A percentile compares a stretch with the other conserved stretches of the same genome.
Conservation (phyloP, 2,329 filamentous ascomycete genomes). For the Xylaria multiplex region DNA sequence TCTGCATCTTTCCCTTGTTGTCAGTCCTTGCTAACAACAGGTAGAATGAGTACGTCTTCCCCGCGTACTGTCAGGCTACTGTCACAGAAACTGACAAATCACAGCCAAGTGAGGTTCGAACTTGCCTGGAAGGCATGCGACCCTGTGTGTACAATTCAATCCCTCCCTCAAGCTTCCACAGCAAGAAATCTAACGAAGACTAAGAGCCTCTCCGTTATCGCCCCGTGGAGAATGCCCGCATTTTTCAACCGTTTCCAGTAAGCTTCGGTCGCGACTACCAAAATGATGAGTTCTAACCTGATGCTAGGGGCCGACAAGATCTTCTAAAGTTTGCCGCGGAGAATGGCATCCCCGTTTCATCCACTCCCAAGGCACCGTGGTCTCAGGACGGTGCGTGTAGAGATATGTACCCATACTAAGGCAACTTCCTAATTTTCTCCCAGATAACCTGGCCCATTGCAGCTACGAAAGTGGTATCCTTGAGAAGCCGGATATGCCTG, state of each 20-base stretch:
- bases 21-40: conserved; percentile 27
- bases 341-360: conserved; percentile 33
- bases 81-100: conserved; percentile 4
- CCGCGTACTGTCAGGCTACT: not conserved
- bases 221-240: conserved; percentile 74
- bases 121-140: conserved; percentile 47
- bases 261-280: conserved; percentile 27
- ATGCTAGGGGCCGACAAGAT: conserved; percentile 68
- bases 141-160: conserved; percentile 52
- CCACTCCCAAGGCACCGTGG: conserved; percentile 34
- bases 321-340: conserved; percentile 67
- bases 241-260: conserved; percentile 75
- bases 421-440: not conserved
- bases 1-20: conserved; percentile 6
- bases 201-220: conserved; percentile 64
- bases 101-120: conserved; percentile 54
- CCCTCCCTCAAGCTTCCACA: conserved; percentile 69
- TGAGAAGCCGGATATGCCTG: conserved; percentile 66
- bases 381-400: conserved; percentile 14
- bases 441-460: conserved; percentile 31
- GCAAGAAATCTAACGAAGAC: conserved; percentile 56
- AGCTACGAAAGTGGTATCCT: conserved; percentile 67
- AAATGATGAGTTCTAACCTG: conserved; percentile 9
- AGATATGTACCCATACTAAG: not conserved
- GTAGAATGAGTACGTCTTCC: conserved; percentile 46